Evolutionary conservation across 2,329 filamentous ascomycete species (phyloP).

Genomic region (Coniochaeta sp.): DNA sequence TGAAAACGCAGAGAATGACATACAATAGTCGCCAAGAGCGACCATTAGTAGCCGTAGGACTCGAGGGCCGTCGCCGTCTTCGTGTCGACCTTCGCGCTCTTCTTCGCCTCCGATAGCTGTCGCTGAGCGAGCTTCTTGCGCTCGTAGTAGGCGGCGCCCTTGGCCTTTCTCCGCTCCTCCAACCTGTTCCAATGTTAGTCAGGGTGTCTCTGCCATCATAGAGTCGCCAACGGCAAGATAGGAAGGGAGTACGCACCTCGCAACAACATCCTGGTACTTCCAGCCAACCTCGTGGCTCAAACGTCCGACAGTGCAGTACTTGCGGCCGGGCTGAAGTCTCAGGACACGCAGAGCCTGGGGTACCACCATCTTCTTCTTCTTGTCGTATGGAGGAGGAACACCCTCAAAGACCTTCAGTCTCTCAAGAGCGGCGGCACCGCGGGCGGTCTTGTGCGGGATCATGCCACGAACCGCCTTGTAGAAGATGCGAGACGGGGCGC

Average conservation of each 20-base stretch:
- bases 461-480: conserved; percentile 99
- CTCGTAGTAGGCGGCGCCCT: conserved; percentile 98
- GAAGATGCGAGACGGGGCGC: conserved; percentile 97
- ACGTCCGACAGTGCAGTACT: conserved; percentile 99
- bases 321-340: conserved; percentile 95
- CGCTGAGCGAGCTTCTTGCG: conserved; percentile 95
- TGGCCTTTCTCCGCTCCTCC: conserved; percentile 99
- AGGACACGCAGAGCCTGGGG: conserved; percentile 96
- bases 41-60: conserved; percentile 77
- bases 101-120: conserved; percentile 88
- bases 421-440: conserved; percentile 92
- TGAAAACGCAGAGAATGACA: conserved; percentile 36
- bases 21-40: conserved; percentile 27
- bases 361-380: conserved; percentile 99
- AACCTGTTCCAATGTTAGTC: conserved; percentile 51
- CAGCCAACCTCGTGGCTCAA: conserved; percentile 98
- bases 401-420: conserved; percentile 99
- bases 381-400: conserved; percentile 97
- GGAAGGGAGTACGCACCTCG: conserved; percentile 61
- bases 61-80: conserved; percentile 86
- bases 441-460: conserved; percentile 99
- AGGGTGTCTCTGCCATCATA: neutral
- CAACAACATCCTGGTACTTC: conserved; percentile 99
- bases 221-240: neutral
- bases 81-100: conserved; percentile 77